Percentiles rank a stretch among this genome's conserved stretches.
Evolutionary conservation across 768 basidiomycete species (phyloP).

Genomic region (Tricholoma furcatifolium): DNA sequence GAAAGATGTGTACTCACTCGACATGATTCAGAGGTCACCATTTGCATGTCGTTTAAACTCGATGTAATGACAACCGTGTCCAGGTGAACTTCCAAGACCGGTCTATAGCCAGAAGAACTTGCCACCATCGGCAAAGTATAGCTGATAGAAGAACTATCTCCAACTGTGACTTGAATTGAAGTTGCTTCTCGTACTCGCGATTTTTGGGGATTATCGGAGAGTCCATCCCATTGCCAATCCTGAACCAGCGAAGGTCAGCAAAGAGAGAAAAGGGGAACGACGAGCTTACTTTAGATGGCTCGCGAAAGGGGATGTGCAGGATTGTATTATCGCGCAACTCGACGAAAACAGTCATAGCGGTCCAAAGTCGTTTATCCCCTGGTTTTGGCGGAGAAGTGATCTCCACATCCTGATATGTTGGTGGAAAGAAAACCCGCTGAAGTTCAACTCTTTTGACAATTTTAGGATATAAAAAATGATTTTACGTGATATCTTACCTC

Average conservation of each 20-base stretch:
- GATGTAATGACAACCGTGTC: slow-evolving; percentile 77
- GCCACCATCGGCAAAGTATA: slow-evolving; percentile 85
- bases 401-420: slow-evolving; percentile 64
- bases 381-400: slow-evolving; percentile 59
- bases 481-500: slow-evolving; percentile 41
- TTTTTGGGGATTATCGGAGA: slow-evolving; percentile 42
- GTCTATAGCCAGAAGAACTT: slow-evolving; percentile 70
- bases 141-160: slow-evolving; percentile 81
- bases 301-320: slow-evolving; percentile 86
- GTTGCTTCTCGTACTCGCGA: slow-evolving; percentile 62
- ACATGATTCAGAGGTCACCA: slow-evolving; percentile 77
- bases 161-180: slow-evolving; percentile 70
- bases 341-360: slow-evolving; percentile 75
- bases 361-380: slow-evolving; percentile 84
- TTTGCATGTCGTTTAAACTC: slow-evolving; percentile 83
- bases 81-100: slow-evolving; percentile 78
- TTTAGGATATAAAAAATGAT: background rate
- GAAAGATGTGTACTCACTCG: slow-evolving; percentile 44
- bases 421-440: slow-evolving; percentile 82
- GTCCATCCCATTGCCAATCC: slow-evolving; percentile 94
- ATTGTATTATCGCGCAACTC: slow-evolving; percentile 78
- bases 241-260: slow-evolving; percentile 23
- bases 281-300: slow-evolving; percentile 73
- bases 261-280: background rate
- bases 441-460: slow-evolving; percentile 55